These are phyloP conservation scores for Tuber borchii DNA, from an alignment of 495 filamentous ascomycete genomes.

Conservation along the genomic window DNA sequence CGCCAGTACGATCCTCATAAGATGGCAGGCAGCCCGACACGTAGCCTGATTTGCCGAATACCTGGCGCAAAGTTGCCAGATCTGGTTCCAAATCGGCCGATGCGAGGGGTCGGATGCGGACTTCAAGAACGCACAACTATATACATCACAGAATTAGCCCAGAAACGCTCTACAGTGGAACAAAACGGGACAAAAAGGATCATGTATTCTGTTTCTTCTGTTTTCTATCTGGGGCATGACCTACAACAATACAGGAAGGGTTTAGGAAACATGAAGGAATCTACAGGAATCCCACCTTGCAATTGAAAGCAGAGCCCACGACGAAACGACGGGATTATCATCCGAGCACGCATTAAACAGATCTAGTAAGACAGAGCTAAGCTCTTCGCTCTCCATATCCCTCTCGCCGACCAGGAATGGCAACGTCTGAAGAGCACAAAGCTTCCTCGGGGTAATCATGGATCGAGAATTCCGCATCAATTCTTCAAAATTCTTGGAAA, in stretches of 20 bases:
- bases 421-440: conserved; percentile 71
- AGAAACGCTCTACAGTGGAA: conserved; percentile 26
- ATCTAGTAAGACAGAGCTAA: conserved; percentile 47
- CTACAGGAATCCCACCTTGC: conserved; percentile 41
- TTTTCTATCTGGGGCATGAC: not conserved
- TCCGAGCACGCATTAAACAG: conserved; percentile 52
- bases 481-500: conserved; percentile 54
- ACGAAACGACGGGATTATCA: conserved; percentile 51
- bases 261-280: not conserved
- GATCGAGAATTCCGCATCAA: conserved; percentile 57
- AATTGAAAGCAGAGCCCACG: conserved; percentile 54
- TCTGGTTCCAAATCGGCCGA: conserved; percentile 56
- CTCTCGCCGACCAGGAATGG: conserved; percentile 57
- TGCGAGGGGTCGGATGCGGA: conserved; percentile 32
- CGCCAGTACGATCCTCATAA: conserved; percentile 62
- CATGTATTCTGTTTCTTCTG: not conserved
- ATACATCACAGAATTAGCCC: conserved; percentile 28
- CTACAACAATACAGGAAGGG: not conserved
- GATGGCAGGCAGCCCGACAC: conserved; percentile 72
- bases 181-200: conserved; percentile 23
- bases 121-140: conserved; percentile 49
- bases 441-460: conserved; percentile 50
- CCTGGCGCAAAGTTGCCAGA: conserved; percentile 68
- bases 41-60: conserved; percentile 61
- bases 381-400: conserved; percentile 44